Evolutionary conservation across 2,329 filamentous ascomycete species (phyloP).

Genomic region (Aureobasidium sp.): DNA sequence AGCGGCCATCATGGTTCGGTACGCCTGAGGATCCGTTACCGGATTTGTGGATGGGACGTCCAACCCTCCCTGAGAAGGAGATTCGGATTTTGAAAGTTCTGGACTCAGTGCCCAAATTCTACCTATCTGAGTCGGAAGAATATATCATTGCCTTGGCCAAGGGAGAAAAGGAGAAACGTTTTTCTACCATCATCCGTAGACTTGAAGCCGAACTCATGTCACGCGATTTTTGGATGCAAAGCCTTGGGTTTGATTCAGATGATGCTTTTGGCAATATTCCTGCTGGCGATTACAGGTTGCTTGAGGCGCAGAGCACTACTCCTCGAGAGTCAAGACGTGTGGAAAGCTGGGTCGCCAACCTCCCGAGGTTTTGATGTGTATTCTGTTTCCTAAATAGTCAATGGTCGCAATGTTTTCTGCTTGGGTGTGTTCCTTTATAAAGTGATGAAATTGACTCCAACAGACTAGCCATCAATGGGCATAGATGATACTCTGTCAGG

Average conservation of each 20-base stretch:
- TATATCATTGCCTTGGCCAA: neutral
- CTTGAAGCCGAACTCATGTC: slow-evolving; percentile 2
- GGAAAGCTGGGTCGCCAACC: neutral
- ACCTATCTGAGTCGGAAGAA: neutral
- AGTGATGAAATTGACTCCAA: no score
- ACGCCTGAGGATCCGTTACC: neutral
- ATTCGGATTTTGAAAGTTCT: neutral
- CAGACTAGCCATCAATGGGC: no score
- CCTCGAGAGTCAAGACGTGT: neutral
- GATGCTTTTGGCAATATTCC: neutral
- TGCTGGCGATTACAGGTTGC: neutral
- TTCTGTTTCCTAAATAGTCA: neutral
- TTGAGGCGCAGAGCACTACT: neutral
- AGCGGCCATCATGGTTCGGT: neutral
- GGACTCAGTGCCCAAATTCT: neutral
- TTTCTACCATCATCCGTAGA: neutral
- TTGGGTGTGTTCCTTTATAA: neutral
- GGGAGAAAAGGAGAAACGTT: neutral
- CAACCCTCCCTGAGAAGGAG: neutral
- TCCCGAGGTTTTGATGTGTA: neutral
- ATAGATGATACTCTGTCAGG: no score
- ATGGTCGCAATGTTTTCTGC: neutral
- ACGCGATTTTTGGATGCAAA: slow-evolving; percentile 8
- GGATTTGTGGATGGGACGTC: slow-evolving; percentile 5
- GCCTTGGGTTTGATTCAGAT: neutral